phyloP scores from a whole-genome alignment of 352 stramenopile genomes.

The Phytopythium aichiense region DNA sequence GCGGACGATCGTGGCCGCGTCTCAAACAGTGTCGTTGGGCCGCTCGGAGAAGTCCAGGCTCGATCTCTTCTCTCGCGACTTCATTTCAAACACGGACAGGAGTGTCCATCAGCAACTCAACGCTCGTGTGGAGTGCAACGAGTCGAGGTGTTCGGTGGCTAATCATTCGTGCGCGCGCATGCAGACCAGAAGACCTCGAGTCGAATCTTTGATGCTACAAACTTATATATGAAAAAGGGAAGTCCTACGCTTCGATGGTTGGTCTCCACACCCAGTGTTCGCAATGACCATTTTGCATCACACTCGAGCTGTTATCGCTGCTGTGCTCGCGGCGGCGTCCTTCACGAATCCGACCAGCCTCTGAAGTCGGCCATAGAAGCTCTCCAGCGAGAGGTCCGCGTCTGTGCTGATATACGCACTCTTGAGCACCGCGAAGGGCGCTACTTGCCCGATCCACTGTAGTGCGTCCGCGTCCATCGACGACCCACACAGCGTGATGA shows the following conservation, averaged over 20 bases:
- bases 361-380: constrained; percentile 33
- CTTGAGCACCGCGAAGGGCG: constrained; percentile 39
- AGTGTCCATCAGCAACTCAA: constrained; percentile 7
- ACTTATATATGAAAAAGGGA: background rate
- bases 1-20: background rate
- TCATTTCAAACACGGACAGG: constrained; percentile 63
- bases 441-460: constrained; percentile 21
- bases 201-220: no score
- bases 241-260: no score
- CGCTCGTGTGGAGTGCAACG: no score
- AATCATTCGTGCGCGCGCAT: no score
- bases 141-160: no score
- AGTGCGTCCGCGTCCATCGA: constrained; percentile 25
- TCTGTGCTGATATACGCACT: constrained; percentile 17
- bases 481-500: constrained; percentile 28
- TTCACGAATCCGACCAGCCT: constrained; percentile 22
- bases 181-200: no score
- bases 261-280: no score
- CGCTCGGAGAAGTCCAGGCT: constrained; percentile 34
- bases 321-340: constrained; percentile 8
- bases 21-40: constrained; percentile 7
- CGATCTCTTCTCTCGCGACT: constrained; percentile 41
- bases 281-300: background rate
- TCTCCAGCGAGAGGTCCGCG: constrained; percentile 16
- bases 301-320: background rate